Percentiles rank a stretch among this genome's conserved stretches.
phyloP scores from a whole-genome alignment of 1,139 yeast genomes.

The Suhomyces panamericanus region DNA sequence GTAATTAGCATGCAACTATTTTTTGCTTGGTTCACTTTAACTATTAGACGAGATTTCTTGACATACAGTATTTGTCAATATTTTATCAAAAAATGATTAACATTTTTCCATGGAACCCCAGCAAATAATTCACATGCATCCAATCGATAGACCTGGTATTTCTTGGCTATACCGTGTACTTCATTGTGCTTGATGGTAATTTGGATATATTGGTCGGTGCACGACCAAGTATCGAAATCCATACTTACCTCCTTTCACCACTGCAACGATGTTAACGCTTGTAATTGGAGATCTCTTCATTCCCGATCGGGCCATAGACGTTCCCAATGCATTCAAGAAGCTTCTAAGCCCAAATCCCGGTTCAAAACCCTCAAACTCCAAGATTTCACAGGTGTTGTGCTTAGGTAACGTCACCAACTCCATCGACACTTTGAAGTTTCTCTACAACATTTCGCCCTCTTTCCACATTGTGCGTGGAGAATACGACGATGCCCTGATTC shows the following conservation, averaged over 20 bases:
- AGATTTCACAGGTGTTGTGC: slow-evolving; percentile 81
- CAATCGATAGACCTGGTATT: too few species aligned
- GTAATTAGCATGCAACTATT: too few species aligned
- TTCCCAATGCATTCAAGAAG: slow-evolving; percentile 63
- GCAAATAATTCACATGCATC: too few species aligned
- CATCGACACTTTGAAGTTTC: slow-evolving; percentile 58
- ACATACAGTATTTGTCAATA: too few species aligned
- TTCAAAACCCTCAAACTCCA: slow-evolving; percentile 51
- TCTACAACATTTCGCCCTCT: slow-evolving; percentile 68
- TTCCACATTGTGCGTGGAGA: slow-evolving; percentile 83
- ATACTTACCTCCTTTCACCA: neutral
- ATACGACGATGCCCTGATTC: slow-evolving; percentile 42
- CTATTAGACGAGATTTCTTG: too few species aligned
- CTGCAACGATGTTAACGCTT: slow-evolving; percentile 64
- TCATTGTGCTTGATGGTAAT: too few species aligned
- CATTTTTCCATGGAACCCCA: too few species aligned
- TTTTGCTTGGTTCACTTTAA: too few species aligned
- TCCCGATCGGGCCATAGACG: slow-evolving; percentile 76
- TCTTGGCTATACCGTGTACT: too few species aligned
- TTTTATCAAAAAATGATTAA: too few species aligned
- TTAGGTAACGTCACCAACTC: slow-evolving; percentile 84
- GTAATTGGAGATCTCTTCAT: slow-evolving; percentile 89
- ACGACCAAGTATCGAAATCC: slow-evolving; percentile 1
- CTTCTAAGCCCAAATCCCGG: slow-evolving; percentile 57
- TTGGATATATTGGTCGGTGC: neutral